Conservation (phyloP, 495 filamentous ascomycete genomes). For the Penicillium manginii region DNA sequence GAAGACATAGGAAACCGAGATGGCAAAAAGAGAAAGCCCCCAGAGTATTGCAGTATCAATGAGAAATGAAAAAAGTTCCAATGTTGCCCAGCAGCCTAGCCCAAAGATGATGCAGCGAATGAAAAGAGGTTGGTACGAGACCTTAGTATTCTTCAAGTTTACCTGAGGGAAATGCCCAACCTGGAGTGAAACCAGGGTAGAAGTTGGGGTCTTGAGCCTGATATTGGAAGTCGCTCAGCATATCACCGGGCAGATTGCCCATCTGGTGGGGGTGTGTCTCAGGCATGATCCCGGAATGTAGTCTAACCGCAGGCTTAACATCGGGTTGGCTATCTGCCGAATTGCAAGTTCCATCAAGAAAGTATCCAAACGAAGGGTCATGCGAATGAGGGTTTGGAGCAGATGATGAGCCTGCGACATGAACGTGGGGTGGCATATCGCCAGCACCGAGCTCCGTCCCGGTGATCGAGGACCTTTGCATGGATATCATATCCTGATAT, state of each 20-base stretch:
- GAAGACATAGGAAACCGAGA: neutral
- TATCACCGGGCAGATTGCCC: constrained; percentile 28
- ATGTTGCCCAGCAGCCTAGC: constrained; percentile 19
- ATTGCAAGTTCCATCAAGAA: constrained; percentile 20
- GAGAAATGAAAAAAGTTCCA: constrained; percentile 19
- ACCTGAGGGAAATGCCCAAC: constrained; percentile 39
- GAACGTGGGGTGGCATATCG: constrained; percentile 29
- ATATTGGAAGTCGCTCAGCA: constrained; percentile 35
- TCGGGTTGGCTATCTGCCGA: constrained; percentile 16
- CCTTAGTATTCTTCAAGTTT: constrained; percentile 13
- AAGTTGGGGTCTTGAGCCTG: constrained; percentile 29
- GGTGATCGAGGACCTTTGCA: constrained; percentile 25
- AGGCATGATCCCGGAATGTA: constrained; percentile 19
- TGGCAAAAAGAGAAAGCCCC: neutral
- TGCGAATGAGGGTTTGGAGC: constrained; percentile 13
- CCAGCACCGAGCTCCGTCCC: constrained; percentile 17
- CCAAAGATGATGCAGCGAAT: neutral
- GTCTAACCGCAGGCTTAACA: constrained; percentile 22
- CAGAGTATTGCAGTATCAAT: constrained; percentile 11
- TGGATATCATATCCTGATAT: constrained; percentile 29
- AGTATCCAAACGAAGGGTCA: constrained; percentile 24
- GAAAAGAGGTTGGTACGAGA: neutral
- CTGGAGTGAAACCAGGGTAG: constrained; percentile 32
- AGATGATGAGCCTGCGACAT: constrained; percentile 16
- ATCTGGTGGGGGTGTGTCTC: constrained; percentile 24